Conservation (phyloP, 1,284 basidiomycete genomes). For the Leucoagaricus sp. region DNA sequence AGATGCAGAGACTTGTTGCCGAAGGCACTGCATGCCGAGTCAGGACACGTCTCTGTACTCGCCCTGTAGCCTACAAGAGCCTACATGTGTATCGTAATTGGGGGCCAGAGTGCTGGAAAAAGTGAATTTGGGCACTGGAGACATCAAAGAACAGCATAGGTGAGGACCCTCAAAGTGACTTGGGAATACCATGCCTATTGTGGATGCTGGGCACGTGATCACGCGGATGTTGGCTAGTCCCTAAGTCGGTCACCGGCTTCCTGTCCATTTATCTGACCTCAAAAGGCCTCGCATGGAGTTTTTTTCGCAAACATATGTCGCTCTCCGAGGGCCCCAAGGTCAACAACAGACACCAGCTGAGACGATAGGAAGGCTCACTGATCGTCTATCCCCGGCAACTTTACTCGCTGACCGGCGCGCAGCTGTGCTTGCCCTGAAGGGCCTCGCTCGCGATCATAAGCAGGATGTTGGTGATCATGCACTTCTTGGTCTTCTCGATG, state of each 20-base stretch:
- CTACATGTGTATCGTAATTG: too few species aligned
- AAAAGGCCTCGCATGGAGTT: conserved; percentile 64
- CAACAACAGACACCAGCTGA: conserved; percentile 82
- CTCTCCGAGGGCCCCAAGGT: conserved; percentile 75
- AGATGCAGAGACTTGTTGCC: too few species aligned
- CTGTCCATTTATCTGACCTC: background rate
- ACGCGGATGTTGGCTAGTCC: background rate
- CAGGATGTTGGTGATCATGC: conserved; percentile 81
- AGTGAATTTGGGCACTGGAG: background rate
- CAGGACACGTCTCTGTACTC: too few species aligned
- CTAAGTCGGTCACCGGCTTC: background rate
- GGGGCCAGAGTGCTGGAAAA: too few species aligned
- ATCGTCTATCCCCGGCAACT: conserved; percentile 84
- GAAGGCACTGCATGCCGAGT: too few species aligned
- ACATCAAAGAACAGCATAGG: too few species aligned
- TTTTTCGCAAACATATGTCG: conserved; percentile 78
- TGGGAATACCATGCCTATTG: background rate
- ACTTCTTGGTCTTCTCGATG: conserved; percentile 75
- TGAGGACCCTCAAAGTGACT: too few species aligned
- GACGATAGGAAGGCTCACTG: conserved; percentile 86
- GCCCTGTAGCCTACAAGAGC: too few species aligned
- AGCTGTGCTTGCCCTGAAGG: conserved; percentile 90
- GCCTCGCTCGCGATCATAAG: conserved; percentile 89
- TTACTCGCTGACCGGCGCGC: conserved; percentile 90
- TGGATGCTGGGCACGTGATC: background rate